Base-by-base conservation (phyloP, 768 basidiomycete genomes). In the Suillus decipiens region DNA sequence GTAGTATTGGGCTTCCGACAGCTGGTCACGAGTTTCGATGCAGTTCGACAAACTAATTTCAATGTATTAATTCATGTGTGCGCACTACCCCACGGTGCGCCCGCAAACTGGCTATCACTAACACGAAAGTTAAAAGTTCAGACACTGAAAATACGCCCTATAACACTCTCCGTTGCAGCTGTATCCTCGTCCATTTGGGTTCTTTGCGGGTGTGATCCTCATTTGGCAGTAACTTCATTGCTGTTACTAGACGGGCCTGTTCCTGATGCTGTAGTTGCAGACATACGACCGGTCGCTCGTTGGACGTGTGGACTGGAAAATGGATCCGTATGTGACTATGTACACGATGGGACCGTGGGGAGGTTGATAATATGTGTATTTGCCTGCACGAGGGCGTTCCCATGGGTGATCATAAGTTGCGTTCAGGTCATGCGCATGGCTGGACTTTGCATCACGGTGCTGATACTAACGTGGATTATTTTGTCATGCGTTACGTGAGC, bases 71-170 rank as follows among this genome's bases (percentile, higher is more conserved):
- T 31, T 61, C 53, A 61, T 28, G 48, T 17, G 11, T 58, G 24
- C 36, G n/a, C 60, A 24, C 37, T 58, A 11, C 60, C 60, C 60
- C 60, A 56, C 19, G 60, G 31, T 14, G 60, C 60, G 14, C 48
- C 48, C 4, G 37, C 60, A 19, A 60, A 22, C 50, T 60, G n/a
- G 74, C 47, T 36, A 73, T 53, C 31, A 75, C 67, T 56, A 73
- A 51, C 36, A 73, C 74, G 24, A 75, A 28, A 10, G 67, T 66
- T n/a, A 75, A 61, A 3, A 73, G 66, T 2, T 69, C 72, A 12
- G 74, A 67, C n/a, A 72, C 74, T 0, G 68, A 70, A 19, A 73
- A 69, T 11, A 10, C 72, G 72, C 59, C 72, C 53, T 15, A 67
- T 9, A 12, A 64, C 65, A 28, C 74, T 73, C 66, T 75, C 64